Base-by-base conservation (phyloP, 176 grass and related monocot genomes). In the Alloteropsis semialata region DNA sequence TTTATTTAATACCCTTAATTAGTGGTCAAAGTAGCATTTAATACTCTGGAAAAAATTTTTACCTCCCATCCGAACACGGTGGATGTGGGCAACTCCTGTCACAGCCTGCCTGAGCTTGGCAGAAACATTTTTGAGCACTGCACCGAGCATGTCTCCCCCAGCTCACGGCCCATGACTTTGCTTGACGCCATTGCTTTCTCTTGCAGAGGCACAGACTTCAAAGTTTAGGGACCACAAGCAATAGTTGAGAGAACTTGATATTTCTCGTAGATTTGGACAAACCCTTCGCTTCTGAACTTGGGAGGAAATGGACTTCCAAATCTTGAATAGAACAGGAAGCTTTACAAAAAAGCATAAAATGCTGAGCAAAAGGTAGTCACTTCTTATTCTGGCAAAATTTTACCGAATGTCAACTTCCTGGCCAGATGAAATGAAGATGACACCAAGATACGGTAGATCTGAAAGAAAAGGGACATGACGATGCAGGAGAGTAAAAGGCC, bases 391-490 rank as follows among this genome's bases (percentile, higher is more conserved):
- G 37, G 43, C 56, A 79, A 74, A 54, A 21, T 1, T 25, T 5
- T 48, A 22, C 14, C 18, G 5, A 45, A 60, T 60, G 58, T 44
- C 69, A 81, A 72, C 76, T 61, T 80, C 46, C 59, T 58, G 8
- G 18, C 28, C 62, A 45, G 14, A 80, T 32, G 63, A 60, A 87
- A 80, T 32, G 63, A 60, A 87, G 14, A 73, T 74, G 39, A 46
- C 37, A 59, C 67, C 65, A 72, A 81, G 24, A 77, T 77, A 65
- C 36, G 55, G 49, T 57, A 2, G 58, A 63, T 80, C 80, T 37
- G 62, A 42, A 84, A 34, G 51, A 75, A 74, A 87, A 69, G 27
- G 65, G 80, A 43, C 87, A 27, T 33, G 53, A 81, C 56, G 56
- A 72, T 65, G 83, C 65, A 73, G 28, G 56, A 49, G 49, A 55